These are phyloP conservation scores for Penicillium samsonianum DNA, from an alignment of 495 filamentous ascomycete species.

Conservation along the genomic window DNA sequence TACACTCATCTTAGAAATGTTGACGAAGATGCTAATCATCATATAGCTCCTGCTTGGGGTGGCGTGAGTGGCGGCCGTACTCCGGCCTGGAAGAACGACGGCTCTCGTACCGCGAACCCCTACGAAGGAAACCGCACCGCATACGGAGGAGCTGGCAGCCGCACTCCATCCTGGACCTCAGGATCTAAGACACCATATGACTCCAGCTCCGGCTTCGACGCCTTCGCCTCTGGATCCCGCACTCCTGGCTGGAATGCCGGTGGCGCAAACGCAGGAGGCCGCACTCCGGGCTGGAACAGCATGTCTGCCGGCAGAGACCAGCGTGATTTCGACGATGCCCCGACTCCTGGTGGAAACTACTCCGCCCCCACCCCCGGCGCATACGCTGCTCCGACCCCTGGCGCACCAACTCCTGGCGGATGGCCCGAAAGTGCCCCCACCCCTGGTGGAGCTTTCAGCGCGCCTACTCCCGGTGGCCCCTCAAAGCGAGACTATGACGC, in stretches of 20 bases:
- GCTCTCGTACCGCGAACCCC: conserved; percentile 72
- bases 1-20: conserved; percentile 6
- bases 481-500: conserved; percentile 54
- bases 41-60: conserved; percentile 60
- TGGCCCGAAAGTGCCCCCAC: conserved; percentile 64
- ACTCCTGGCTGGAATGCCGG: conserved; percentile 68
- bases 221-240: conserved; percentile 71
- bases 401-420: conserved; percentile 77
- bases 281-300: conserved; percentile 53
- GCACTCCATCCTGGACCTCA: conserved; percentile 58
- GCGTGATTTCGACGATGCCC: conserved; percentile 59
- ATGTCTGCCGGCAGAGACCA: conserved; percentile 28
- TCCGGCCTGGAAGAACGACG: conserved; percentile 73
- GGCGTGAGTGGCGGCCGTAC: conserved; percentile 63
- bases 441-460: conserved; percentile 60
- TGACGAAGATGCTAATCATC: conserved; percentile 14
- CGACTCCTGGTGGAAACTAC: conserved; percentile 70
- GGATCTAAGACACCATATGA: conserved; percentile 75
- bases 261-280: conserved; percentile 48
- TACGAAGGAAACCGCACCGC: conserved; percentile 79
- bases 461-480: conserved; percentile 55
- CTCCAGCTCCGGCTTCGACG: conserved; percentile 58
- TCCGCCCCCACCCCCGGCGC: conserved; percentile 53
- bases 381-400: conserved; percentile 68
- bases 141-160: conserved; percentile 59